Evolutionary conservation across 208 protist genomes (phyloP).

Genomic region (Balamuthia mandrillaris): DNA sequence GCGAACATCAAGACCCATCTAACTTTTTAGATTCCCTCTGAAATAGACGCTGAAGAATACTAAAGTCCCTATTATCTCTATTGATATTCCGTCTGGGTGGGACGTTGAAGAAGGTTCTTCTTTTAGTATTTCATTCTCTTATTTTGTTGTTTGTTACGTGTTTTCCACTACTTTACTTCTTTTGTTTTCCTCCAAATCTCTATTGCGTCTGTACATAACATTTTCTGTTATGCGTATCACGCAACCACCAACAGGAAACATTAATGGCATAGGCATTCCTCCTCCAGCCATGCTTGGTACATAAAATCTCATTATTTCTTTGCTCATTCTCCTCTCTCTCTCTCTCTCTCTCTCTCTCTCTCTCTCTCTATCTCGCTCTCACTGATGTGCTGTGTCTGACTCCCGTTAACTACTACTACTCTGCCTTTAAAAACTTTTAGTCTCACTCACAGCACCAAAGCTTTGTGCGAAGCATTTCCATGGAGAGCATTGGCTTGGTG

Average conservation of each 20-base stretch:
- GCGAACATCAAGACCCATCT: neutral
- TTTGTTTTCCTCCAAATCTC: no score
- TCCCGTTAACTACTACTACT: no score
- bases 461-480: neutral
- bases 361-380: no score
- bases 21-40: neutral
- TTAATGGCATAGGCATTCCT: neutral
- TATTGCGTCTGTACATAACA: neutral
- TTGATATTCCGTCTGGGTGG: slow-evolving; percentile 27
- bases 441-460: slow-evolving; percentile 16
- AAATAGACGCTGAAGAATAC: neutral
- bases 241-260: neutral
- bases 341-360: neutral
- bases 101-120: slow-evolving; percentile 5
- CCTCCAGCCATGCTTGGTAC: neutral
- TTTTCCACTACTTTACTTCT: no score
- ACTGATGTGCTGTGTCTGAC: no score
- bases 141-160: no score
- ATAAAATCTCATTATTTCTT: no score
- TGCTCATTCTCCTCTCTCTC: no score
- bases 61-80: neutral
- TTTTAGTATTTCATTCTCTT: no score
- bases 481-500: slow-evolving; percentile 17
- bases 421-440: no score
- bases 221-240: neutral